phyloP scores from a whole-genome alignment of 164 flowering plant species.

The Chimonanthus praecox region DNA sequence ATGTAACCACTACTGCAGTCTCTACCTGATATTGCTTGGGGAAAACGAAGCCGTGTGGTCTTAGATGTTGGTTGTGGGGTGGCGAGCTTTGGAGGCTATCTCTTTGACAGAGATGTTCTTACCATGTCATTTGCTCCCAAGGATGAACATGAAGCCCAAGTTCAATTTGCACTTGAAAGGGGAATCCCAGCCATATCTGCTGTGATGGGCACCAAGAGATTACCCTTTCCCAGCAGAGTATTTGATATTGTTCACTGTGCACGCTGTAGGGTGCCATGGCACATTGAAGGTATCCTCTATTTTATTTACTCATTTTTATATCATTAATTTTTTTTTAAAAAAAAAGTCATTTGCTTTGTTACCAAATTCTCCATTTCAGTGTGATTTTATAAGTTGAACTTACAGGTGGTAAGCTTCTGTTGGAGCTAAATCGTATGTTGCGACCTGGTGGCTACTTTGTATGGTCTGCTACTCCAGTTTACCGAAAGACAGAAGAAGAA shows the following conservation, averaged over 20 bases:
- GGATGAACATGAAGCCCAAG: conserved; percentile 99
- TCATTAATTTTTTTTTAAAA: too few species aligned
- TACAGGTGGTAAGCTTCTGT: conserved; percentile 78
- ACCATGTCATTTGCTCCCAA: conserved; percentile 98
- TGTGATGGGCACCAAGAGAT: conserved; percentile 92
- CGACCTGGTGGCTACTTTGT: conserved; percentile 88
- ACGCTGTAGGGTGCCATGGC: conserved; percentile 97
- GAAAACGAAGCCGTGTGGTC: conserved; percentile 72
- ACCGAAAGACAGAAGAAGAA: conserved; percentile 47
- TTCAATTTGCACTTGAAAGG: conserved; percentile 97
- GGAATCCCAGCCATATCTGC: conserved; percentile 97
- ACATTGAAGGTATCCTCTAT: conserved; percentile 54
- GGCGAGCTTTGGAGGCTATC: conserved; percentile 98
- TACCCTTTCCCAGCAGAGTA: conserved; percentile 82
- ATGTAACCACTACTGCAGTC: conserved; percentile 34
- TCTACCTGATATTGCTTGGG: conserved; percentile 84
- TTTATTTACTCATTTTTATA: too few species aligned
- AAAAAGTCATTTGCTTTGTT: background rate
- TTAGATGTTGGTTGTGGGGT: conserved; percentile 99
- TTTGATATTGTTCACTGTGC: conserved; percentile 97
- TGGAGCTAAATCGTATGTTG: conserved; percentile 71
- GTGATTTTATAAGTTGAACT: background rate
- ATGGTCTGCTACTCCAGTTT: conserved; percentile 91
- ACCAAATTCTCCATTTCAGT: background rate
- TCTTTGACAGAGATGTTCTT: conserved; percentile 84